Evolutionary conservation across 305 asterid genomes (phyloP).

Genomic region (Lippia alba): DNA sequence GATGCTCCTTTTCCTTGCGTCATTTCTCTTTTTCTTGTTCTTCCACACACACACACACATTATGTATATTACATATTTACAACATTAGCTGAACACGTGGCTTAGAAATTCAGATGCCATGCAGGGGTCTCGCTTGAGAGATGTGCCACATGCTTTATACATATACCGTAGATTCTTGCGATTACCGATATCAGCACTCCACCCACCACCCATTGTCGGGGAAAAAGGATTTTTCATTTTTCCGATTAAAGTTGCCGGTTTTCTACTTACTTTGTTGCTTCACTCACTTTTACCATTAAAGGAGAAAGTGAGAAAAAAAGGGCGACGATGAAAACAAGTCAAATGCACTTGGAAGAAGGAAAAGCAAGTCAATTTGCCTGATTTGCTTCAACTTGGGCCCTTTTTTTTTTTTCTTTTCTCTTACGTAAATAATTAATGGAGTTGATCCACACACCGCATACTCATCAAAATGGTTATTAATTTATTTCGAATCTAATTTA

Average conservation of each 20-base stretch:
- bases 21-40: neutral
- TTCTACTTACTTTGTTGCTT: neutral
- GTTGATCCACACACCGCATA: too few species aligned
- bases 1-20: neutral
- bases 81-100: slow-evolving; percentile 27
- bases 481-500: too few species aligned
- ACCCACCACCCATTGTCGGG: neutral
- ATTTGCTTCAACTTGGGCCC: too few species aligned
- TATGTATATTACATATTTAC: too few species aligned
- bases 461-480: too few species aligned
- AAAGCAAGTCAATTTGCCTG: too few species aligned
- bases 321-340: neutral
- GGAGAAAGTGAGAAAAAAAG: neutral
- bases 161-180: neutral
- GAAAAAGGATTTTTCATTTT: neutral
- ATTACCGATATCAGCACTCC: neutral
- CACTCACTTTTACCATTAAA: neutral
- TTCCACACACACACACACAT: too few species aligned
- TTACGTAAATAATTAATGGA: too few species aligned
- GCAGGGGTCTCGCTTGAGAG: neutral
- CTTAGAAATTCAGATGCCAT: slow-evolving; percentile 7
- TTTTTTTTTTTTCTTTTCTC: too few species aligned
- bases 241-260: neutral
- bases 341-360: too few species aligned
- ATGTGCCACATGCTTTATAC: slow-evolving; percentile 11